Evolutionary conservation across 768 basidiomycete species (phyloP).

Genomic region (Calocera viscosa): DNA sequence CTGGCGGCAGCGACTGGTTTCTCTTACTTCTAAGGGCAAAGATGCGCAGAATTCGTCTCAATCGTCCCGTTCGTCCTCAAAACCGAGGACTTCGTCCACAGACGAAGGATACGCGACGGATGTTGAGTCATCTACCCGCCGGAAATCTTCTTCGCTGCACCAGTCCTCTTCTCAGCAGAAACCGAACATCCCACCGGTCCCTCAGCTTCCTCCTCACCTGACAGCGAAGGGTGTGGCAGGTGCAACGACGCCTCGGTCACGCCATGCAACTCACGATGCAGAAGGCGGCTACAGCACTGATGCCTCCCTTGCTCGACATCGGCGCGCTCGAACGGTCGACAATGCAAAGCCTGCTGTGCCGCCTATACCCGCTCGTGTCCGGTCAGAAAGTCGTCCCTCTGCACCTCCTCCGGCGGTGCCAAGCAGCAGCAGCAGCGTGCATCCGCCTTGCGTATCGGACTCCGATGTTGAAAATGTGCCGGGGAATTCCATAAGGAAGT

Average conservation of each 20-base stretch:
- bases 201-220: background rate
- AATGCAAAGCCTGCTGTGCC: background rate
- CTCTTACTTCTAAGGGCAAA: background rate
- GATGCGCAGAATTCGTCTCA: background rate
- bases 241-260: background rate
- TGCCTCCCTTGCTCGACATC: background rate
- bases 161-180: background rate
- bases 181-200: background rate
- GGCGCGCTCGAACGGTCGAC: background rate
- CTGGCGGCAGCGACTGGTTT: background rate
- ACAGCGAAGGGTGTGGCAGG: background rate
- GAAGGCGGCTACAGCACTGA: background rate
- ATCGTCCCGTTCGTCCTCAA: background rate
- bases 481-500: background rate
- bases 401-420: background rate
- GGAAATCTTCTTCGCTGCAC: background rate
- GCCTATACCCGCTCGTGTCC: background rate
- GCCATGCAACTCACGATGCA: background rate
- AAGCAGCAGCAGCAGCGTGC: background rate
- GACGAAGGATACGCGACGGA: background rate
- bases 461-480: background rate
- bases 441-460: background rate
- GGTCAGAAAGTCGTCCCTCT: background rate
- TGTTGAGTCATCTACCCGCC: background rate
- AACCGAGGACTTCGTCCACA: background rate